Evolutionary conservation across 768 basidiomycete genomes (phyloP), one percentile per base, ranked within the genome.

Genomic region (Hortiboletus flavorubellus): DNA sequence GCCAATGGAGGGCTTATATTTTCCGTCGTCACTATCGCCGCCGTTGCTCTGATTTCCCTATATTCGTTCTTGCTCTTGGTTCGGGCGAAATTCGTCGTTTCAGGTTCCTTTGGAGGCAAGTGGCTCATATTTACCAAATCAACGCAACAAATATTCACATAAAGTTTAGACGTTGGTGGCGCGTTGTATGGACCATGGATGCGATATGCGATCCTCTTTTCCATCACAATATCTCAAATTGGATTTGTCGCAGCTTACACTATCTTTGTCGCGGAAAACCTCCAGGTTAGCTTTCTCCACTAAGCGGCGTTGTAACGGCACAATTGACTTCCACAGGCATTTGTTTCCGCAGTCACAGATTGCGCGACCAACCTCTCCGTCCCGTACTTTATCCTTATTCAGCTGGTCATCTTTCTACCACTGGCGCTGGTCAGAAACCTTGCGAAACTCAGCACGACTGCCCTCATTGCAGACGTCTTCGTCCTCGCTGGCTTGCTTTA

Each of bases 1-100:
- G 86, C 85, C 76, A 99, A 98, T 58, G 97, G 97, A 51, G 95
- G 96, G 10, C 78, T 98, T 46, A 73, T 98, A 34, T 99, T 99
- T 73, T 98, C 95, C 7, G 59, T 80, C 33, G 51, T 93, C 53
- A 81, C 87, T 2, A 85, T 98, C 62, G 73, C 86, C 7, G 78
- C 83, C 67, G 92, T 98, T 63, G 94, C 95, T 15, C 65, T 83
- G 38, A 84, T 98, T 49, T 97, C 93, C 2, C 73, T 98, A 4
- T 93, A 93, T 74, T 93, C 94, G 0, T 99, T 98, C 82, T 74
- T 99, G 29, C 82, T 98, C 0, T 81, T 99, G 49, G 84, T 96
- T 39, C 78, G 87, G 69, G 85, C 93, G 41, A 93, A 97, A 58
- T 84, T 91, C 49, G 86, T 86, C 46, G 90, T 98, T 15, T 86